Evolutionary conservation across 129 eudicot species (phyloP).

Genomic region (Saposhnikovia divaricata): DNA sequence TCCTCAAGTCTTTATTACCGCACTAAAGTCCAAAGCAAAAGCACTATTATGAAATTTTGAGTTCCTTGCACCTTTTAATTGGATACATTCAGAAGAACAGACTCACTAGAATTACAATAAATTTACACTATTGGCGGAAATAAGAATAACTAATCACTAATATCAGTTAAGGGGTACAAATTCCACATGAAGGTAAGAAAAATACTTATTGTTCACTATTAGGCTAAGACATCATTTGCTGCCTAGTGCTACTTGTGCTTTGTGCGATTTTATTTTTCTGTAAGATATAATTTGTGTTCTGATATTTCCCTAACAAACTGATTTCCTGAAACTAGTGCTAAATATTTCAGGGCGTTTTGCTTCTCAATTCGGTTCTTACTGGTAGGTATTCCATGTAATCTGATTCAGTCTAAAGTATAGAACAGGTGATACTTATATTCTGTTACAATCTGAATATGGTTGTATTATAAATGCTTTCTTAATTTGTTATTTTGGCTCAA

Average conservation of each 20-base stretch:
- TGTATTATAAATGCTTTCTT: no score
- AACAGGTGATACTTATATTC: background rate
- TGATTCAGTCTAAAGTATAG: background rate
- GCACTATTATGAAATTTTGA: no score
- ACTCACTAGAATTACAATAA: no score
- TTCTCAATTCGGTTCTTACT: slow-evolving; percentile 90
- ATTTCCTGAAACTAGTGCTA: slow-evolving; percentile 11
- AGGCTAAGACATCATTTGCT: background rate
- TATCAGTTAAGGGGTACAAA: background rate
- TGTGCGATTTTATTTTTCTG: background rate
- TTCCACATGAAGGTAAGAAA: background rate
- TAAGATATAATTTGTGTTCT: background rate
- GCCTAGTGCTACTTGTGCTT: background rate
- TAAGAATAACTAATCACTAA: background rate
- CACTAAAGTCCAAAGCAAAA: no score
- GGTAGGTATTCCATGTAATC: slow-evolving; percentile 36
- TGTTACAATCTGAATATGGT: no score
- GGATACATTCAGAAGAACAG: no score
- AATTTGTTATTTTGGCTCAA: no score
- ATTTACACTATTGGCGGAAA: no score
- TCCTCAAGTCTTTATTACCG: no score
- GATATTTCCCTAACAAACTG: background rate
- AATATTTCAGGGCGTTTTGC: slow-evolving; percentile 65
- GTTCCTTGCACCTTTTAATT: no score
- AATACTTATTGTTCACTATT: background rate